These are phyloP conservation scores for Lignosus rhinocerotis DNA, from an alignment of 1,284 basidiomycete genomes.

Conservation along the genomic window DNA sequence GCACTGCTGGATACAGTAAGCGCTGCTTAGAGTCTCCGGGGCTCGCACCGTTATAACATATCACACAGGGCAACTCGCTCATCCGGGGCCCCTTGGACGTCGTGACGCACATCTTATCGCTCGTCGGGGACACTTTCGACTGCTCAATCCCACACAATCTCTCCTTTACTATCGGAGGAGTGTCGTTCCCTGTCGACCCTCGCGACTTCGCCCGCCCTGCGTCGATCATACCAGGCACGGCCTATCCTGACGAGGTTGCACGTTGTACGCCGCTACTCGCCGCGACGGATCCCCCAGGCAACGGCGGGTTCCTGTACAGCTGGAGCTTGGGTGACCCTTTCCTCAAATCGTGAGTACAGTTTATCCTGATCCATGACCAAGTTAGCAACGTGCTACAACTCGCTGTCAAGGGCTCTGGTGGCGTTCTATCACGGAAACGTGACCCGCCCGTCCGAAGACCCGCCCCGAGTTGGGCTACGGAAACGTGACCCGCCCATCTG, in stretches of 20 bases:
- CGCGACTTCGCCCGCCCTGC: conserved; percentile 53
- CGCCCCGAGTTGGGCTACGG: conserved; percentile 68
- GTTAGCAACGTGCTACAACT: neutral
- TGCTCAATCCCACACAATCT: conserved; percentile 55
- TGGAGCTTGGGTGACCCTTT: conserved; percentile 45
- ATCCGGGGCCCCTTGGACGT: conserved; percentile 41
- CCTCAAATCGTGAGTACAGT: conserved; percentile 38
- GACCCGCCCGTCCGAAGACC: conserved; percentile 59
- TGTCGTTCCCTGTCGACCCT: conserved; percentile 63
- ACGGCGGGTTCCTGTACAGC: conserved; percentile 36
- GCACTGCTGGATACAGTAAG: conserved; percentile 53
- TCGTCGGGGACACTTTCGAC: conserved; percentile 34
- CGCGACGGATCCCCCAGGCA: conserved; percentile 51
- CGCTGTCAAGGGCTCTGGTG: conserved; percentile 30
- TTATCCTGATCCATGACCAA: neutral
- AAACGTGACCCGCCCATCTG: conserved; percentile 59
- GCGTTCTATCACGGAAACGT: conserved; percentile 66
- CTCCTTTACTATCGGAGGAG: conserved; percentile 61
- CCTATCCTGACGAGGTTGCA: conserved; percentile 2
- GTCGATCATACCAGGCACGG: conserved; percentile 20
- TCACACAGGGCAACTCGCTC: conserved; percentile 38
- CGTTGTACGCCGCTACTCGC: conserved; percentile 47
- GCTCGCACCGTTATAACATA: neutral
- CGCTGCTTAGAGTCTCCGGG: neutral
- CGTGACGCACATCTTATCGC: conserved; percentile 39